A percentile compares a stretch with the other conserved stretches of the same genome.
These are phyloP conservation scores for Blastocystis sp. DNA, from an alignment of 352 stramenopile genomes.

Conservation along the genomic window DNA sequence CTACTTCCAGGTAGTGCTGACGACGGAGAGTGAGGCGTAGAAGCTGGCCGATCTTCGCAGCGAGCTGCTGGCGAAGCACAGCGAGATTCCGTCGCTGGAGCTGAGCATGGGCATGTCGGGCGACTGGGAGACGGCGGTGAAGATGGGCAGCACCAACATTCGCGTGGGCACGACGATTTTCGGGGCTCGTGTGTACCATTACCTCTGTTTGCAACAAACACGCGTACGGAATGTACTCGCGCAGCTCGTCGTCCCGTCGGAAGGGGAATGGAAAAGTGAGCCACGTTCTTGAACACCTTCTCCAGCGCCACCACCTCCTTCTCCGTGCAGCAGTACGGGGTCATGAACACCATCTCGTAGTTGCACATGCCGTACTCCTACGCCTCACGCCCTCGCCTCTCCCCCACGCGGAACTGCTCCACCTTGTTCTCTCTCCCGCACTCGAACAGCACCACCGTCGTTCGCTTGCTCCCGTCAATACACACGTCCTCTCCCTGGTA, in stretches of 20 bases:
- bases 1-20: slow-evolving; percentile 73
- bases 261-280: not conserved
- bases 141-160: slow-evolving; percentile 88
- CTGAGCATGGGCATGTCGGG: slow-evolving; percentile 99
- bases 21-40: not conserved
- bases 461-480: slow-evolving; percentile 51
- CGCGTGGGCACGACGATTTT: slow-evolving; percentile 96
- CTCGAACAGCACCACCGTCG: slow-evolving; percentile 42
- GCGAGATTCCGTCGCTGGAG: slow-evolving; percentile 75
- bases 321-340: slow-evolving; percentile 10
- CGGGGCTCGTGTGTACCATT: slow-evolving; percentile 85
- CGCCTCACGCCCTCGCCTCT: not conserved
- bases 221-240: not conserved
- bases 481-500: slow-evolving; percentile 58
- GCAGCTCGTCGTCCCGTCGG: not conserved
- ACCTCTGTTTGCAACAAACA: slow-evolving; percentile 20
- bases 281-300: not conserved
- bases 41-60: slow-evolving; percentile 46
- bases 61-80: slow-evolving; percentile 37
- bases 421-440: slow-evolving; percentile 30
- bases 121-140: slow-evolving; percentile 93
- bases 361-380: slow-evolving; percentile 68
- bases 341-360: slow-evolving; percentile 56
- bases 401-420: slow-evolving; percentile 3
- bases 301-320: not conserved